Evolutionary conservation across 225 moss, liverwort and hornwort genomes (phyloP).

Genomic region (Pseudisothecium myosuroides): DNA sequence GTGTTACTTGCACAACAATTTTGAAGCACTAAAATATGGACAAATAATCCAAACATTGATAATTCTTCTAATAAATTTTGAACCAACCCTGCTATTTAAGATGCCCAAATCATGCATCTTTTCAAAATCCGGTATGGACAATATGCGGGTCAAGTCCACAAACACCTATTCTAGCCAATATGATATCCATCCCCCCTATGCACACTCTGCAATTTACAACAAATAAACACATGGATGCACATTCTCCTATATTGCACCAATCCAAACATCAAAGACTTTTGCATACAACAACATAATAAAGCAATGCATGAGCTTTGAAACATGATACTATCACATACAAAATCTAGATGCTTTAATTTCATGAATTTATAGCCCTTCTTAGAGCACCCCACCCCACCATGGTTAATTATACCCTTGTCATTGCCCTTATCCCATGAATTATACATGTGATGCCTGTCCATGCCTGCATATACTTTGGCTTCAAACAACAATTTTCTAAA

Average conservation of each 20-base stretch:
- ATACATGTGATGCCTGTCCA: too few relatives aligned
- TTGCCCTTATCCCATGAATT: too few relatives aligned
- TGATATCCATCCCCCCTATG: background rate
- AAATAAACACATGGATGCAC: background rate
- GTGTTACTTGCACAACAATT: background rate
- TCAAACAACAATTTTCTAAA: too few relatives aligned
- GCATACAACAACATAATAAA: background rate
- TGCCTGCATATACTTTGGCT: too few relatives aligned
- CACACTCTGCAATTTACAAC: background rate
- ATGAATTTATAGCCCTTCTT: background rate
- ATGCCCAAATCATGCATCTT: background rate
- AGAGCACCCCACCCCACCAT: too few relatives aligned
- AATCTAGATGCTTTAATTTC: background rate
- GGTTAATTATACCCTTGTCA: too few relatives aligned
- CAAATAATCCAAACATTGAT: background rate
- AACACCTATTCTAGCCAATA: accelerated
- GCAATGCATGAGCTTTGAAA: background rate
- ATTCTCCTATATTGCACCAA: background rate
- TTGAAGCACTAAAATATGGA: background rate
- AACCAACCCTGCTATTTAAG: background rate
- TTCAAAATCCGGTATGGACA: accelerated
- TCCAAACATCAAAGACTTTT: background rate
- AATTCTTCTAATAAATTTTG: background rate
- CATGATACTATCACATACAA: background rate
- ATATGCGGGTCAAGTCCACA: accelerated